Base-by-base conservation (phyloP, 257 asterid genomes). In the Dorcoceras hygrometricum region DNA sequence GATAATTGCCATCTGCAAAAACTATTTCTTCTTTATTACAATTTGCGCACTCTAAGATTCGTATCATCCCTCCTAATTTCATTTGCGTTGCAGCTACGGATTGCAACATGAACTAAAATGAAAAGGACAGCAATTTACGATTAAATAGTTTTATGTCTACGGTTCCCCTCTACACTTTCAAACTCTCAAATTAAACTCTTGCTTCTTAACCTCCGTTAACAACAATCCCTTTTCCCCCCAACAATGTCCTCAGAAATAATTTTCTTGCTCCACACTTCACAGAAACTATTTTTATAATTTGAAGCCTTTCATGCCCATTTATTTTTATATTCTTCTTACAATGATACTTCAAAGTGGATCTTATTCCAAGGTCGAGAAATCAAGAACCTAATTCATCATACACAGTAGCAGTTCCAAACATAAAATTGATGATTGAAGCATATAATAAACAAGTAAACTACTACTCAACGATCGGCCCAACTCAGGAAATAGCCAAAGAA, bases 351-450 rank as follows among this genome's bases (percentile, higher is more conserved):
- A n/a, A n/a, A n/a, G n/a, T n/a, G n/a, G n/a, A n/a, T n/a, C n/a
- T n/a, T n/a, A n/a, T n/a, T n/a, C n/a, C n/a, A n/a, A n/a, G n/a
- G n/a, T n/a, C n/a, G n/a, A n/a, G n/a, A n/a, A 69, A 73, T 36
- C 57, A 73, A 70, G 70, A 78, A 73, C 22, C 64, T 48, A 46
- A 20, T 36, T 51, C 68, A 46, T 23, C 54, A 31, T 8, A 66
- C 27, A 59, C 20, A 25, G 67, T 46, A 62, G 58, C 18, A 58
- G 55, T 29, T 16, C 51, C 14, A 5, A 59, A 65, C n/a, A 18
- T 46, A 46, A 46, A n/a, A 46, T 16, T 46, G 4, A 46, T 46
- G 20, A 46, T 0, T 46, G 22, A 46, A 46, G 54, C n/a, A 34
- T 6, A 34, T 34, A 34, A 34, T 12, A 39, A 31, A 6, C 19